Evolutionary conservation across 129 eudicot genomes (phyloP).

Genomic region (Solidago caesia): DNA sequence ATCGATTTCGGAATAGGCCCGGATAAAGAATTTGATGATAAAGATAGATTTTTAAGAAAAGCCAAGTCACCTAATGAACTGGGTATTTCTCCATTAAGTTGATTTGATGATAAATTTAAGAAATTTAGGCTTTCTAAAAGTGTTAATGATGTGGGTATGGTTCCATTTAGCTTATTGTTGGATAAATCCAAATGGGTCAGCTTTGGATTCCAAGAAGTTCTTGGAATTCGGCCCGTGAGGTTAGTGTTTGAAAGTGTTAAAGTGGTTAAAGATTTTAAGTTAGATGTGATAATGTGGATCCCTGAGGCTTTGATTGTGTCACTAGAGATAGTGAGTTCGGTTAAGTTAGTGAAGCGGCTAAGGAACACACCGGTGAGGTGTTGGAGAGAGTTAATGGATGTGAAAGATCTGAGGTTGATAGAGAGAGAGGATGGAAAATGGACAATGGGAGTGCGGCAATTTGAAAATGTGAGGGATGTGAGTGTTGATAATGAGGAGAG

Average conservation of each 20-base stretch:
- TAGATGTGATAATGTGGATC: slow-evolving; percentile 46
- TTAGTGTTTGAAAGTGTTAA: slow-evolving; percentile 49
- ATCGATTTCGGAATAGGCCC: slow-evolving; percentile 60
- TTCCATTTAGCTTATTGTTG: slow-evolving; percentile 52
- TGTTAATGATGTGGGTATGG: slow-evolving; percentile 58
- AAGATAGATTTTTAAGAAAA: slow-evolving; percentile 49
- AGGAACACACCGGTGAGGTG: slow-evolving; percentile 71
- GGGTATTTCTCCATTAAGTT: slow-evolving; percentile 56
- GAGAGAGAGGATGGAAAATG: slow-evolving; percentile 56
- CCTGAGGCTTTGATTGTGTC: slow-evolving; percentile 51
- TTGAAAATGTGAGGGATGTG: slow-evolving; percentile 39
- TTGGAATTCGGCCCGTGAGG: slow-evolving; percentile 58
- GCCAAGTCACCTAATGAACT: slow-evolving; percentile 52
- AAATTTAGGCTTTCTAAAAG: slow-evolving; percentile 40
- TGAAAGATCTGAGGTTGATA: slow-evolving; percentile 53
- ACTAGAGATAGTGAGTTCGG: slow-evolving; percentile 46
- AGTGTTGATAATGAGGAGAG: slow-evolving; percentile 71
- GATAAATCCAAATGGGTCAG: slow-evolving; percentile 66
- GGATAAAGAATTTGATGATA: slow-evolving; percentile 55
- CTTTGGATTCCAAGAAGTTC: slow-evolving; percentile 61
- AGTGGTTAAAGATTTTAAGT: slow-evolving; percentile 37
- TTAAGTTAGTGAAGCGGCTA: slow-evolving; percentile 44
- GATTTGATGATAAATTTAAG: slow-evolving; percentile 59
- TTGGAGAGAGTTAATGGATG: slow-evolving; percentile 50
- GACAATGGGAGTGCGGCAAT: slow-evolving; percentile 58